phyloP scores from a whole-genome alignment of 768 basidiomycete species.

The Mycena amicta region DNA sequence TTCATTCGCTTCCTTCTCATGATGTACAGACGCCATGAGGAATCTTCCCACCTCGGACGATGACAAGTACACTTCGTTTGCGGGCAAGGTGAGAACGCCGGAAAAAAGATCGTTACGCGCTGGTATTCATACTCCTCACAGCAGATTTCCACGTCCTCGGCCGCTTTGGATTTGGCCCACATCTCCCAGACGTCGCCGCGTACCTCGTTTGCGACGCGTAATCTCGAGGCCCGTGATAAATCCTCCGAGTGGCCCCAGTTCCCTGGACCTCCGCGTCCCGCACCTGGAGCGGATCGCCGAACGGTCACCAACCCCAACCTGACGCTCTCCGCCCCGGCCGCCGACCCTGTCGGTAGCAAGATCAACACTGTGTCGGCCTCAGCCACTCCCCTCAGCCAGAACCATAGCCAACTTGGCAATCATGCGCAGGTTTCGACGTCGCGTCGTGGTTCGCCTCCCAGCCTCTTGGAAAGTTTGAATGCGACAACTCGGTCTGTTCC shows the following conservation, averaged over 20 bases:
- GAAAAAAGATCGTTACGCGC: neutral
- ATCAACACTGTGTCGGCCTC: constrained; percentile 56
- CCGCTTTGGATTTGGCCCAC: constrained; percentile 90
- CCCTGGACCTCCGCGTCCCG: constrained; percentile 55
- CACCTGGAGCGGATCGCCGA: constrained; percentile 68
- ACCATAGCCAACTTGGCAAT: constrained; percentile 54
- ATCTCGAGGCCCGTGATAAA: constrained; percentile 63
- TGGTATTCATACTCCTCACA: constrained; percentile 6
- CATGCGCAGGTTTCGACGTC: constrained; percentile 52
- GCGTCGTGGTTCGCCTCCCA: constrained; percentile 75
- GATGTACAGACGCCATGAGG: constrained; percentile 75
- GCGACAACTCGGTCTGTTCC: constrained; percentile 78
- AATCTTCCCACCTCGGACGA: constrained; percentile 87
- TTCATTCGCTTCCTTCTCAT: constrained; percentile 13
- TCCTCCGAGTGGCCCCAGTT: constrained; percentile 96
- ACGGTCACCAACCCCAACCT: constrained; percentile 76
- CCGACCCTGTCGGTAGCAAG: constrained; percentile 49
- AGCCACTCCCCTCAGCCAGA: constrained; percentile 64
- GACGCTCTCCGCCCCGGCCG: constrained; percentile 57
- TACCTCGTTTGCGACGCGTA: constrained; percentile 55
- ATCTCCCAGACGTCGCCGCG: constrained; percentile 80
- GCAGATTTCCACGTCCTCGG: constrained; percentile 84
- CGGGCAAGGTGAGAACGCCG: constrained; percentile 56
- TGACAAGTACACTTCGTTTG: constrained; percentile 75
- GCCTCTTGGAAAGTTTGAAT: constrained; percentile 60